Evolutionary conservation across 179 eudicot species (phyloP).

Genomic region (Sideroxylon spinosum): DNA sequence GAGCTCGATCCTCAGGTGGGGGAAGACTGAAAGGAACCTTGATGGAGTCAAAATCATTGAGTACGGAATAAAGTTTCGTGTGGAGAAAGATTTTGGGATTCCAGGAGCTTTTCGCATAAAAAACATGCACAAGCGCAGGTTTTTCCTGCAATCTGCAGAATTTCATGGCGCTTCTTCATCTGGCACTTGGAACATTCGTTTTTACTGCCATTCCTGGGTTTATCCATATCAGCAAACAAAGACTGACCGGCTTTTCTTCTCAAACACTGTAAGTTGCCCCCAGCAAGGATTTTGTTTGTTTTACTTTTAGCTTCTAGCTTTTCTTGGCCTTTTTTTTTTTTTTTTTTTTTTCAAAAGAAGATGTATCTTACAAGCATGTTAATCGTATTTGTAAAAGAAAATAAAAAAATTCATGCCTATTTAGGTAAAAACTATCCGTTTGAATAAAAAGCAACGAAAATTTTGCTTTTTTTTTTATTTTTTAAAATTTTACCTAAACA

Average conservation of each 20-base stretch:
- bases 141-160: constrained; percentile 20
- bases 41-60: neutral
- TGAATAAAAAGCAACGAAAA: no score
- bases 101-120: constrained; percentile 27
- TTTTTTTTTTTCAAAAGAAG: neutral
- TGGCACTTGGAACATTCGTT: constrained; percentile 1
- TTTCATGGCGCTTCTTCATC: neutral
- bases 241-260: constrained; percentile 19
- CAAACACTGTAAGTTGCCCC: constrained; percentile 21
- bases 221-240: constrained; percentile 21
- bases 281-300: no score
- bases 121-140: constrained; percentile 21
- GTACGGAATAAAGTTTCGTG: constrained; percentile 17
- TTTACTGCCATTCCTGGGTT: constrained; percentile 31
- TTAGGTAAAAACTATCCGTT: no score
- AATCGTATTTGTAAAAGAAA: constrained; percentile 19
- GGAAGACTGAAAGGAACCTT: constrained; percentile 11
- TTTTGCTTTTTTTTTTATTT: no score
- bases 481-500: no score
- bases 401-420: constrained; percentile 46
- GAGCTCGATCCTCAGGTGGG: constrained; percentile 17
- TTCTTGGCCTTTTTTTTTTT: no score
- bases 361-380: neutral
- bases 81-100: constrained; percentile 20
- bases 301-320: no score